These are phyloP conservation scores for Pyrenopolyporus hunteri DNA, from an alignment of 495 filamentous ascomycete species.

Conservation along the genomic window DNA sequence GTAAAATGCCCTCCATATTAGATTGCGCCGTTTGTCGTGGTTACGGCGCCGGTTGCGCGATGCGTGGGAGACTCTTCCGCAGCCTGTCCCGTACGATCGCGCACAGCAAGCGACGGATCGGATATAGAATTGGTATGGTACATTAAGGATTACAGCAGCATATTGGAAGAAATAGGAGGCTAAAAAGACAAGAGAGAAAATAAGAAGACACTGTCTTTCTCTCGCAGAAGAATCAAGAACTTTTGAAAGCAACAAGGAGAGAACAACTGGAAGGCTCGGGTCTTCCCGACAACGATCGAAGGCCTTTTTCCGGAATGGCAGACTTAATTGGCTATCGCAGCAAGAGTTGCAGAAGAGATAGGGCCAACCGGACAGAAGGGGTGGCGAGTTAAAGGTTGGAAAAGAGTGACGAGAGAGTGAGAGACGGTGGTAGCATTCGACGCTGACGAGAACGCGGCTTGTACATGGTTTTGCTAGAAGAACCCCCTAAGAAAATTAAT, in stretches of 20 bases:
- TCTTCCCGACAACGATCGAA: slow-evolving; percentile 15
- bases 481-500: slow-evolving; percentile 33
- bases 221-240: slow-evolving; percentile 22
- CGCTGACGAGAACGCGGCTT: slow-evolving; percentile 35
- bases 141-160: slow-evolving; percentile 38
- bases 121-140: slow-evolving; percentile 21
- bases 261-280: slow-evolving; percentile 21
- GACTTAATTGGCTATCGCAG: slow-evolving; percentile 28
- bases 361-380: slow-evolving; percentile 35
- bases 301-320: slow-evolving; percentile 25
- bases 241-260: slow-evolving; percentile 9
- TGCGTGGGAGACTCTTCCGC: slow-evolving; percentile 18
- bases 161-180: slow-evolving; percentile 22
- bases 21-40: slow-evolving; percentile 32
- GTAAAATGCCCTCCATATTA: slow-evolving; percentile 61
- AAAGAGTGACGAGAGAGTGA: slow-evolving; percentile 5
- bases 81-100: slow-evolving; percentile 26
- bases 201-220: slow-evolving; percentile 28
- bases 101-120: slow-evolving; percentile 32
- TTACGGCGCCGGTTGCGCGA: slow-evolving; percentile 25
- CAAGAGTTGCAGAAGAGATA: slow-evolving; percentile 12
- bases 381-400: slow-evolving; percentile 34
- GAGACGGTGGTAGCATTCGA: slow-evolving; percentile 2
- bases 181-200: background rate
- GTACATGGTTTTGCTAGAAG: slow-evolving; percentile 9